Evolutionary conservation across 1,284 basidiomycete species (phyloP).

Genomic region (Apiotrichum gamsii): DNA sequence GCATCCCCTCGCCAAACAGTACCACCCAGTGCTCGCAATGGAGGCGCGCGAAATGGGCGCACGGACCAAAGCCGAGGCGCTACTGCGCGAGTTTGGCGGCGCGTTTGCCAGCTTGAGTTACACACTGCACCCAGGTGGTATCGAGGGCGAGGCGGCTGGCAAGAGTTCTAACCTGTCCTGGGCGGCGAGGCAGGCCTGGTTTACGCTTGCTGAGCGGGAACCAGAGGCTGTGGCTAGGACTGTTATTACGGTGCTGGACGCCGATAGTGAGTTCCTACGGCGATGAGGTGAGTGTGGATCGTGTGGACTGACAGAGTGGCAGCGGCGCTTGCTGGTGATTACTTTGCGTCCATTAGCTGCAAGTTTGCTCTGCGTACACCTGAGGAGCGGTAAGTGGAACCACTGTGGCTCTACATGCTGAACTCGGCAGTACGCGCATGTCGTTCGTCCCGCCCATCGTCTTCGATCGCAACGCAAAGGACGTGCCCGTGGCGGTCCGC

Average conservation of each 20-base stretch:
- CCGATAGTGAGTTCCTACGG: slow-evolving; percentile 26
- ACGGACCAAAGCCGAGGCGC: slow-evolving; percentile 26
- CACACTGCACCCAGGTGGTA: slow-evolving; percentile 35
- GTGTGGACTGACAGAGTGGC: background rate
- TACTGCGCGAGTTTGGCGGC: slow-evolving; percentile 27
- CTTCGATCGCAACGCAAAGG: slow-evolving; percentile 39
- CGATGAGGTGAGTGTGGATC: background rate
- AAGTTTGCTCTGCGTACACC: slow-evolving; percentile 30
- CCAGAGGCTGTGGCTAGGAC: slow-evolving; percentile 10
- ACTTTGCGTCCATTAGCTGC: slow-evolving; percentile 32
- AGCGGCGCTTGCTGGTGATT: slow-evolving; percentile 40
- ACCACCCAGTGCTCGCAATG: slow-evolving; percentile 39
- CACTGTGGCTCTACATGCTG: background rate
- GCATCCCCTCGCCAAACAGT: slow-evolving; percentile 29
- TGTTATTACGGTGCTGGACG: slow-evolving; percentile 36
- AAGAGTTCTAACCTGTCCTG: slow-evolving; percentile 40
- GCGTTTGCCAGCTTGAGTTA: slow-evolving; percentile 31
- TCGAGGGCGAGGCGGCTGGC: slow-evolving; percentile 35
- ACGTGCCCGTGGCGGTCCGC: slow-evolving; percentile 35
- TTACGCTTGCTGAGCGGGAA: background rate
- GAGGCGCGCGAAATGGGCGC: slow-evolving; percentile 38
- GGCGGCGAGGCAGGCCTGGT: slow-evolving; percentile 28
- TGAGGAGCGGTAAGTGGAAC: slow-evolving; percentile 16
- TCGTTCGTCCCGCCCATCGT: slow-evolving; percentile 36
- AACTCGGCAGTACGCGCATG: slow-evolving; percentile 16